Conservation (phyloP, 192 early-diverging fungal genomes). For the Pilobolus umbonatus region DNA sequence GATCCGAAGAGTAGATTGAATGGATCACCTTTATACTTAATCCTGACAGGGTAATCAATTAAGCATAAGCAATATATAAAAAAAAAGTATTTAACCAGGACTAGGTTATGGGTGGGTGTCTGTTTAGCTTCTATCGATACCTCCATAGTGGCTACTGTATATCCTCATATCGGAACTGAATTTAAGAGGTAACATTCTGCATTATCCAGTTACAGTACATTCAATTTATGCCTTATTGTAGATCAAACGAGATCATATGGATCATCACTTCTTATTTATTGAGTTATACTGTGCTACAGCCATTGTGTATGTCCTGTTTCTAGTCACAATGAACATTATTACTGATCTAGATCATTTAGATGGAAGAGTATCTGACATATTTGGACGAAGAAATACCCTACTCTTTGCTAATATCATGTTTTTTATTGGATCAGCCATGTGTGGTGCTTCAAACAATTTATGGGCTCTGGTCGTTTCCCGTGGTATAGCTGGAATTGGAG, state of each 20-base stretch:
- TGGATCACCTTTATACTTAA: no score
- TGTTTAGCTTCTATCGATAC: constrained; percentile 29
- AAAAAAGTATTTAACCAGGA: no score
- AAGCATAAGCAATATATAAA: no score
- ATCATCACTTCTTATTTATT: constrained; percentile 73
- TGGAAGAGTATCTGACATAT: constrained; percentile 69
- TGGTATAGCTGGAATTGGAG: constrained; percentile 72
- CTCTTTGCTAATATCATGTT: constrained; percentile 57
- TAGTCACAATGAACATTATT: neutral
- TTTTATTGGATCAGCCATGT: constrained; percentile 61
- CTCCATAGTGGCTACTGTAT: constrained; percentile 33
- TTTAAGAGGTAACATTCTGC: constrained; percentile 19
- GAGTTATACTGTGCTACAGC: constrained; percentile 71
- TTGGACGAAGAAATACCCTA: constrained; percentile 64
- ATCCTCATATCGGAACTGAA: constrained; percentile 32
- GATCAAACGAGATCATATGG: constrained; percentile 44
- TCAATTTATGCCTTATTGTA: neutral
- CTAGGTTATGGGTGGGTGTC: constrained; percentile 30
- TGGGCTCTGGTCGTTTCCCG: constrained; percentile 57
- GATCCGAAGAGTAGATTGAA: no score
- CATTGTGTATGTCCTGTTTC: constrained; percentile 51
- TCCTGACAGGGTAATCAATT: no score
- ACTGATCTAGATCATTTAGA: constrained; percentile 17
- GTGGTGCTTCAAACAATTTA: constrained; percentile 50
- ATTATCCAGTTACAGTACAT: neutral